phyloP scores from a whole-genome alignment of 1,139 yeast species.

The Debaryomycetaceae sp. region DNA sequence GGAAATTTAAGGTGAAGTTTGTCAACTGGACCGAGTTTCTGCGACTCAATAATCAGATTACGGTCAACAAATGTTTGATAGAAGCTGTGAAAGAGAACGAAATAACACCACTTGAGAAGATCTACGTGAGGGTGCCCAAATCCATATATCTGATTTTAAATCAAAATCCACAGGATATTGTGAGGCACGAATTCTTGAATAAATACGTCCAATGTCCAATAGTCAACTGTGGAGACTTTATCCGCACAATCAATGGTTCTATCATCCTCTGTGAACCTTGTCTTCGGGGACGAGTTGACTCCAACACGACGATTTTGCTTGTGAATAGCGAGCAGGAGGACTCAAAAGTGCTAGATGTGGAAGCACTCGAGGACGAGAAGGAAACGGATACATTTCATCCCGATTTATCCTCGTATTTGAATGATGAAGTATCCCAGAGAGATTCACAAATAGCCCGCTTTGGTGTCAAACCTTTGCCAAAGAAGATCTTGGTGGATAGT shows the following conservation, averaged over 20 bases:
- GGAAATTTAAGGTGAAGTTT: constrained; percentile 27
- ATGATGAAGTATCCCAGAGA: constrained; percentile 25
- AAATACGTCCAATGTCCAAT: constrained; percentile 26
- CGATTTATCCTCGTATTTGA: constrained; percentile 36
- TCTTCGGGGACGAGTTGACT: constrained; percentile 56
- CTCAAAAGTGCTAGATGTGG: constrained; percentile 7
- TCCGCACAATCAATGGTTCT: constrained; percentile 45
- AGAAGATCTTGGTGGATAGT: constrained; percentile 21
- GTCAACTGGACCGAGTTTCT: constrained; percentile 36
- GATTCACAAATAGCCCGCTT: constrained; percentile 13
- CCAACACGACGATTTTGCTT: constrained; percentile 49
- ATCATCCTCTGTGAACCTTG: constrained; percentile 69
- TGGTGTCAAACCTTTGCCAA: constrained; percentile 28
- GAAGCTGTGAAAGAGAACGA: constrained; percentile 24
- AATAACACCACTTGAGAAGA: constrained; percentile 28
- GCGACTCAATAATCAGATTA: constrained; percentile 29
- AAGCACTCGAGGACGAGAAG: constrained; percentile 7
- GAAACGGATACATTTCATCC: constrained; percentile 12
- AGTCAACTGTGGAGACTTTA: constrained; percentile 29
- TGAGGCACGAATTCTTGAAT: constrained; percentile 25
- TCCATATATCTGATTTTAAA: constrained; percentile 40
- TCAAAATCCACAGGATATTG: constrained; percentile 18
- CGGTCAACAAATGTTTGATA: constrained; percentile 30
- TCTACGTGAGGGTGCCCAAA: constrained; percentile 43
- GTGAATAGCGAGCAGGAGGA: constrained; percentile 19